Evolutionary conservation across 169 alveolate genomes (phyloP).

Genomic region (Babesia sp.): DNA sequence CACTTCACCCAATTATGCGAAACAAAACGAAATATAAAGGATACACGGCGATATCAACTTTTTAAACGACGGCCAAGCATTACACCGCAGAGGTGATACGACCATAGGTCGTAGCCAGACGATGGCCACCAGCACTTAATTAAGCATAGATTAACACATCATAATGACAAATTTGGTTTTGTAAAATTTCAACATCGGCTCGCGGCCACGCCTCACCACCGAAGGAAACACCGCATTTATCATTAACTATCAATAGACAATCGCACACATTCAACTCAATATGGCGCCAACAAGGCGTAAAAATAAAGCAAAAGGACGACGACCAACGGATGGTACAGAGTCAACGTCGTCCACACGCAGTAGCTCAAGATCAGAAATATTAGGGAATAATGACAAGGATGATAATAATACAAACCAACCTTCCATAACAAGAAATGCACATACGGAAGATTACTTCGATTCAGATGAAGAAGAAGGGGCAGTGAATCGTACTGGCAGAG

Average conservation of each 20-base stretch:
- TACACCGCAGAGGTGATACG: too few species aligned
- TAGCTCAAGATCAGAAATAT: conserved; percentile 18
- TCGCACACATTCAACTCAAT: background rate
- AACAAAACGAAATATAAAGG: too few species aligned
- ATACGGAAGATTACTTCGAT: conserved; percentile 45
- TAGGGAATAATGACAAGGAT: background rate
- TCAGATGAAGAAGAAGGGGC: conserved; percentile 66
- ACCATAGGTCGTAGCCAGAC: too few species aligned
- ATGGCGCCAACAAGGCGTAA: conserved; percentile 17
- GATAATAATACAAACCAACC: background rate
- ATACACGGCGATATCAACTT: too few species aligned
- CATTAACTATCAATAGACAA: too few species aligned
- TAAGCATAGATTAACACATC: too few species aligned
- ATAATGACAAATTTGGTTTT: too few species aligned
- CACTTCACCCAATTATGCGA: too few species aligned
- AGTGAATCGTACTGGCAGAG: conserved; percentile 56
- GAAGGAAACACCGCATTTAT: background rate
- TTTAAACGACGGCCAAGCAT: too few species aligned
- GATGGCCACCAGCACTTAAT: too few species aligned
- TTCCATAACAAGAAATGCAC: conserved; percentile 7
- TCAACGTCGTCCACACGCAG: conserved; percentile 43
- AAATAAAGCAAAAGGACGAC: background rate
- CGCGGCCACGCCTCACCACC: background rate
- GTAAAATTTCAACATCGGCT: too few species aligned
- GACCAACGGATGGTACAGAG: background rate